Evolutionary conservation across 441 rosid genomes (phyloP).

Genomic region (Populus hybrid): DNA sequence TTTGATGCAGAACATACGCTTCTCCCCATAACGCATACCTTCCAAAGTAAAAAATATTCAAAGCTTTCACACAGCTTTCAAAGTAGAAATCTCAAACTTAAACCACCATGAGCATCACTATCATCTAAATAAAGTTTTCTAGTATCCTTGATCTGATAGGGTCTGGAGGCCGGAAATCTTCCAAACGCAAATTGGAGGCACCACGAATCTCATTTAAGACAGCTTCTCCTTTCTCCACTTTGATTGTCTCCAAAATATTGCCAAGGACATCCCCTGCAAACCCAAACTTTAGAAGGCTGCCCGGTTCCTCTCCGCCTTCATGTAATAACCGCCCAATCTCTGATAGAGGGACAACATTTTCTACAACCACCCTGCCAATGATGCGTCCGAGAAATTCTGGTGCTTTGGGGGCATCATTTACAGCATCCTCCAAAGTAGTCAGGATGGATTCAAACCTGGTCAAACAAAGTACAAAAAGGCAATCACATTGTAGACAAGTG

Average conservation of each 20-base stretch:
- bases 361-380: conserved; percentile 48
- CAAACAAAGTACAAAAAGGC: neutral
- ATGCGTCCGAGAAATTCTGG: conserved; percentile 74
- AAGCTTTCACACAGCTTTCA: no score
- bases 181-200: conserved; percentile 61
- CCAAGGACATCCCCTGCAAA: conserved; percentile 91
- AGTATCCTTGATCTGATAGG: conserved; percentile 61
- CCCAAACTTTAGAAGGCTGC: conserved; percentile 50
- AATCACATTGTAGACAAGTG: neutral
- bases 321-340: conserved; percentile 54
- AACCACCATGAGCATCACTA: conserved; percentile 28
- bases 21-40: no score
- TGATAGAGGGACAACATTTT: conserved; percentile 44
- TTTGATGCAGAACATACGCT: no score
- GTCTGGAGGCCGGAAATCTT: conserved; percentile 68
- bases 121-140: conserved; percentile 66
- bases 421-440: conserved; percentile 71
- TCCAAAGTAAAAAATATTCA: no score
- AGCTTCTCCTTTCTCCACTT: conserved; percentile 58
- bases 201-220: conserved; percentile 44
- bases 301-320: conserved; percentile 75
- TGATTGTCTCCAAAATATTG: conserved; percentile 59
- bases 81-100: no score
- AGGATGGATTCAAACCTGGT: conserved; percentile 77
- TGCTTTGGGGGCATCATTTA: conserved; percentile 90